Evolutionary conservation across 495 filamentous ascomycete genomes (phyloP).

Genomic region (Annulohypoxylon nitens): DNA sequence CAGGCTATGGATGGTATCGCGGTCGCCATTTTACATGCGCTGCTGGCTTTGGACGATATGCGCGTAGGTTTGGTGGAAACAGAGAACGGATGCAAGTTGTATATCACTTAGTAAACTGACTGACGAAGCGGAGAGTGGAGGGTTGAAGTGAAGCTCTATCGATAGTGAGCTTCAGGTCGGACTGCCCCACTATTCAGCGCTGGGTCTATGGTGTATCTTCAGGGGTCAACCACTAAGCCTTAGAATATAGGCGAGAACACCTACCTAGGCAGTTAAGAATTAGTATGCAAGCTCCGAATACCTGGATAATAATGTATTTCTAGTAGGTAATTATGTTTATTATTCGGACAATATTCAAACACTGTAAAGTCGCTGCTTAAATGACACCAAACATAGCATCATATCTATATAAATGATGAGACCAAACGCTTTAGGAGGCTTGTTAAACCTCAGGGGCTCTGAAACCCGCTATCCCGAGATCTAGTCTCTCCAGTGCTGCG

Average conservation of each 20-base stretch:
- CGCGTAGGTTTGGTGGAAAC: background rate
- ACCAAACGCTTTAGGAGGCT: background rate
- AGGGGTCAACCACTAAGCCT: constrained; percentile 1
- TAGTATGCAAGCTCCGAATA: background rate
- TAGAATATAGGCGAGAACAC: background rate
- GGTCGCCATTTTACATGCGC: constrained; percentile 57
- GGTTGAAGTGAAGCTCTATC: constrained; percentile 37
- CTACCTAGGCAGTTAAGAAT: background rate
- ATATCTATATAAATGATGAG: constrained; percentile 3
- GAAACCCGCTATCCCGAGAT: background rate
- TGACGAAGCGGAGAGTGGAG: constrained; percentile 6
- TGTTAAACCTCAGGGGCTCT: background rate
- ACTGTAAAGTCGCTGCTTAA: constrained; percentile 1
- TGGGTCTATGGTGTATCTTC: background rate
- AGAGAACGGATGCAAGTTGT: background rate
- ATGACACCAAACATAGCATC: background rate
- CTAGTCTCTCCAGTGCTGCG: background rate
- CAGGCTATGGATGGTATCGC: constrained; percentile 83
- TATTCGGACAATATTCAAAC: background rate
- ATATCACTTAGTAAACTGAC: background rate
- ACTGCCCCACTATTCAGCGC: constrained; percentile 28
- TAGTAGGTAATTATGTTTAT: background rate
- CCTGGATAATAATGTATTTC: background rate
- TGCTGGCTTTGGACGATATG: constrained; percentile 3
- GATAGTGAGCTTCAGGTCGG: constrained; percentile 16